phyloP scores from a whole-genome alignment of 352 stramenopile genomes.

The Globisporangium iwayamae region DNA sequence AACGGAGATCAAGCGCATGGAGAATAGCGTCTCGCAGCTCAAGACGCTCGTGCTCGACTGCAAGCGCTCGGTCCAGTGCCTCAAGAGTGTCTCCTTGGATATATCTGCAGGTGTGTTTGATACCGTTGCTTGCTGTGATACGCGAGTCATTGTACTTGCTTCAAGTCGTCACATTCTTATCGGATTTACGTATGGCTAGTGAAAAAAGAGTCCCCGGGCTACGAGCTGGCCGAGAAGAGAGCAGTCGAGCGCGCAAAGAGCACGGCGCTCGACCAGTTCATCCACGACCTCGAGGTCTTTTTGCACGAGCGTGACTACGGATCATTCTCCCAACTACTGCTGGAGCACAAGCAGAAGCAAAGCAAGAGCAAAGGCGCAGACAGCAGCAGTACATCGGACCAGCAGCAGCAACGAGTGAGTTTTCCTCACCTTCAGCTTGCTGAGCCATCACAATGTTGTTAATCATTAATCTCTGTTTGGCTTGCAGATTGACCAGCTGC shows the following conservation, averaged over 20 bases:
- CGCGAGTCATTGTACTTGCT: background rate
- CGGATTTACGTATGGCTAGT: slow-evolving; percentile 21
- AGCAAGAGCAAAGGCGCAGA: slow-evolving; percentile 34
- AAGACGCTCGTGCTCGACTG: slow-evolving; percentile 73
- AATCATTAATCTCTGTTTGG: background rate
- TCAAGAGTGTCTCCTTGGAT: slow-evolving; percentile 54
- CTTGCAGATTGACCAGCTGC: slow-evolving; percentile 43
- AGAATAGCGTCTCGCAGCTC: slow-evolving; percentile 81
- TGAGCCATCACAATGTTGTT: background rate
- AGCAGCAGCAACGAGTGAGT: slow-evolving; percentile 43
- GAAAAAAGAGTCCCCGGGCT: slow-evolving; percentile 30
- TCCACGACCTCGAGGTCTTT: slow-evolving; percentile 63
- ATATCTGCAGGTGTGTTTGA: slow-evolving; percentile 30
- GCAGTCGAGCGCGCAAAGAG: slow-evolving; percentile 43
- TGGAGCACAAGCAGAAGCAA: slow-evolving; percentile 41
- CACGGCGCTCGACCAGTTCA: slow-evolving; percentile 51
- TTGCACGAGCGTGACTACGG: slow-evolving; percentile 66
- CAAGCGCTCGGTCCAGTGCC: slow-evolving; percentile 56
- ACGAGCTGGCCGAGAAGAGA: slow-evolving; percentile 46
- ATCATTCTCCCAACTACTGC: slow-evolving; percentile 45
- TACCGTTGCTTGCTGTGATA: background rate
- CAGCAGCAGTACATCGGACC: slow-evolving; percentile 30
- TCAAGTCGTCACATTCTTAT: background rate
- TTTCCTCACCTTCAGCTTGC: background rate
- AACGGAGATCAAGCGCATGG: slow-evolving; percentile 78